Conservation (phyloP, 1,284 basidiomycete genomes). For the Microbotryum silenes-acaulis region DNA sequence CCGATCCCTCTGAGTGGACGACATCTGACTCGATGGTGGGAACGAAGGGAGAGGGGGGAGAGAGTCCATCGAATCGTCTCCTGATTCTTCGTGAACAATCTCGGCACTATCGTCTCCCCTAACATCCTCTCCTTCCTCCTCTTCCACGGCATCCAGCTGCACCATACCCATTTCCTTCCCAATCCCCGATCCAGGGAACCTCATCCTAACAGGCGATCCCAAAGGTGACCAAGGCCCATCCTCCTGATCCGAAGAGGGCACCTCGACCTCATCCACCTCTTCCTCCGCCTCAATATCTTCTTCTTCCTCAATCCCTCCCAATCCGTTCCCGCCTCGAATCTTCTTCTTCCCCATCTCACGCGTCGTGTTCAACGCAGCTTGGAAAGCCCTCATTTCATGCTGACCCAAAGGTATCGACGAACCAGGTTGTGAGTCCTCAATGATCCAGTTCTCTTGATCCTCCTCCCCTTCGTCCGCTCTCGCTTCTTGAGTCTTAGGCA, state of each 20-base stretch:
- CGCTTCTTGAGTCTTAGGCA: neutral
- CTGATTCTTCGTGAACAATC: neutral
- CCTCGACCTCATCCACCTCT: neutral
- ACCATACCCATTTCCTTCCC: neutral
- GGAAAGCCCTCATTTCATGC: neutral
- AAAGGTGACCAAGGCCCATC: conserved; percentile 3
- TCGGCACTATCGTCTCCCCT: neutral
- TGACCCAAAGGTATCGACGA: neutral
- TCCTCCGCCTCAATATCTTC: neutral
- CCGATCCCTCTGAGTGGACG: too few relatives aligned
- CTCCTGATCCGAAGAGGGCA: conserved; percentile 16
- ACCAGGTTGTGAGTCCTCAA: conserved; percentile 9
- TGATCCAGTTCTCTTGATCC: neutral
- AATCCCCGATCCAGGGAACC: conserved; percentile 7
- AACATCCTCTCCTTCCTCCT: too few relatives aligned
- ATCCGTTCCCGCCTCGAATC: neutral
- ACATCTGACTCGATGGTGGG: too few relatives aligned
- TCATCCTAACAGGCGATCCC: neutral
- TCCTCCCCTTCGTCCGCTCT: conserved; percentile 1
- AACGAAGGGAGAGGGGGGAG: too few relatives aligned
- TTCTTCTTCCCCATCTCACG: neutral
- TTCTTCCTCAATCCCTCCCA: neutral
- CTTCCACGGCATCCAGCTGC: neutral
- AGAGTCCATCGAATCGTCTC: neutral
- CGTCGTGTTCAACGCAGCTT: neutral